Evolutionary conservation across 2,329 filamentous ascomycete genomes (phyloP).

Genomic region (Elsinoe batatas): DNA sequence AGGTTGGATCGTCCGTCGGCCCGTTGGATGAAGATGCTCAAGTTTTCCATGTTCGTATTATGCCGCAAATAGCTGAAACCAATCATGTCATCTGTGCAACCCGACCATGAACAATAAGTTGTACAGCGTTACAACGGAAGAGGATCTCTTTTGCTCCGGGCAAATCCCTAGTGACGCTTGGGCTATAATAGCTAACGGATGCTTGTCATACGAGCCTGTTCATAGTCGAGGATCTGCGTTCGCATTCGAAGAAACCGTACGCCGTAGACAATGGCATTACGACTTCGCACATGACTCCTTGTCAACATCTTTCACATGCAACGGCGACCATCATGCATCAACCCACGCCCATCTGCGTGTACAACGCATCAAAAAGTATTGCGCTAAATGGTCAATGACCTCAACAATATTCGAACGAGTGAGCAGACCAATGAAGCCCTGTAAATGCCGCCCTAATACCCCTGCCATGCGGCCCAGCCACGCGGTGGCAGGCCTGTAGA

Average conservation of each 20-base stretch:
- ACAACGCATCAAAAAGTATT: not conserved
- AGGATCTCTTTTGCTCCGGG: too few relatives aligned
- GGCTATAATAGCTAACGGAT: too few relatives aligned
- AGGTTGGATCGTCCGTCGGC: not conserved
- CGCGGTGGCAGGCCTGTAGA: constrained; percentile 6
- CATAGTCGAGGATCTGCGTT: too few relatives aligned
- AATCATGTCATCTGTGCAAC: not conserved
- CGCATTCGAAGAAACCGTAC: too few relatives aligned
- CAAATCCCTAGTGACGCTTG: too few relatives aligned
- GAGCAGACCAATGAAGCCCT: not conserved
- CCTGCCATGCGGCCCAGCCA: constrained; percentile 1
- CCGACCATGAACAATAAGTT: not conserved
- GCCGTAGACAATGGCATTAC: too few relatives aligned
- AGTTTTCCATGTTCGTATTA: constrained; percentile 1
- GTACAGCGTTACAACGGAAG: too few relatives aligned
- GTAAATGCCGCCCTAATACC: not conserved
- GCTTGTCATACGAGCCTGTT: too few relatives aligned
- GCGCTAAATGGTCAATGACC: not conserved
- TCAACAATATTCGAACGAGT: not conserved
- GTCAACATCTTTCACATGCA: not conserved
- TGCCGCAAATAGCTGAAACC: constrained; percentile 3
- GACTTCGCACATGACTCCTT: too few relatives aligned
- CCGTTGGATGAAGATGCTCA: not conserved
- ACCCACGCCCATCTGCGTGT: not conserved
- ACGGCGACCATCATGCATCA: not conserved